A percentile compares a stretch with the other conserved stretches of the same genome.
Evolutionary conservation across 768 basidiomycete species (phyloP).

Genomic region (Tricholomella constricta): DNA sequence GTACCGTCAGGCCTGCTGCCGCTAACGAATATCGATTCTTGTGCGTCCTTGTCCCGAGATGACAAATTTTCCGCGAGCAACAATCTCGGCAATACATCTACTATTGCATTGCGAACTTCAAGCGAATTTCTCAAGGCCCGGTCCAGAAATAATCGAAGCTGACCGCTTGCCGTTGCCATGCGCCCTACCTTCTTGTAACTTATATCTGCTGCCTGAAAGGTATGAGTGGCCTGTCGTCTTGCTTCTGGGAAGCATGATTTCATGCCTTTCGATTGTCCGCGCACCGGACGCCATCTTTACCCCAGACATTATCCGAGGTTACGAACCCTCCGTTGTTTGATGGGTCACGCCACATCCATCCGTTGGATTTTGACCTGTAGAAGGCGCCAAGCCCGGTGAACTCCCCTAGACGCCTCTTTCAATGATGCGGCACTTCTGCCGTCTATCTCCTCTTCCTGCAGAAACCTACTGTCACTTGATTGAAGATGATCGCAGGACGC

Average conservation of each 20-base stretch:
- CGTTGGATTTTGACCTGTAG: not conserved
- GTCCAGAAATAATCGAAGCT: not conserved
- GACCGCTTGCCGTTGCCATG: not conserved
- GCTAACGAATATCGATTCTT: no score
- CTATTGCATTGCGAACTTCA: not conserved
- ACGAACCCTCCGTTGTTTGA: slow-evolving; percentile 1
- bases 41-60: not conserved
- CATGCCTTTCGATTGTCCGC: not conserved
- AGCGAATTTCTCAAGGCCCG: not conserved
- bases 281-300: slow-evolving; percentile 5
- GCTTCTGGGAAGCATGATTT: not conserved
- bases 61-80: not conserved
- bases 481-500: not conserved
- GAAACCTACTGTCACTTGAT: slow-evolving; percentile 13
- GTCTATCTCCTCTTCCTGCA: not conserved
- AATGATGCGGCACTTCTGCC: slow-evolving; percentile 1
- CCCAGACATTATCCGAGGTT: slow-evolving; percentile 21
- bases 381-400: slow-evolving; percentile 10
- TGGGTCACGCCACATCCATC: slow-evolving; percentile 9
- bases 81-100: not conserved
- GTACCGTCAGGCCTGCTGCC: no score
- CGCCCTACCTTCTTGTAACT: not conserved
- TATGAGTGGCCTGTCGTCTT: not conserved
- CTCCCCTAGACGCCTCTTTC: not conserved
- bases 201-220: not conserved